Percentiles rank a stretch among this genome's conserved stretches.
Conservation (phyloP, 192 early-diverging fungal genomes). For the Thamnidium elegans region DNA sequence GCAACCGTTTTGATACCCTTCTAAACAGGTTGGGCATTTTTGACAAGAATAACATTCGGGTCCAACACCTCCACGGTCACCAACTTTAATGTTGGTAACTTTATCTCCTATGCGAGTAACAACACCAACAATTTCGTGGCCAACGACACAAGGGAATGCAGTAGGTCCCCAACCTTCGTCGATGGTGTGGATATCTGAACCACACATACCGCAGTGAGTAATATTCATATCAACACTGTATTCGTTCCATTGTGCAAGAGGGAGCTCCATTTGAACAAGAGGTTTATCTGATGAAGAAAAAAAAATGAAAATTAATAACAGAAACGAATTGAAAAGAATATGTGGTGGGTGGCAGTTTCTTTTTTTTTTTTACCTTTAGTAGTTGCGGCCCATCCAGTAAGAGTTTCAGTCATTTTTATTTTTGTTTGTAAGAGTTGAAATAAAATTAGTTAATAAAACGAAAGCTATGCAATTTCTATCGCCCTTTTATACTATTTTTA, state of each 20-base stretch:
- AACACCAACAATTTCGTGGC: conserved; percentile 55
- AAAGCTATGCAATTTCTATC: too few relatives aligned
- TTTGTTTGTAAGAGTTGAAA: background rate
- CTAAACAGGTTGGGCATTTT: conserved; percentile 38
- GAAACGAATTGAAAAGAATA: background rate
- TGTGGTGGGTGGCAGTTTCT: background rate
- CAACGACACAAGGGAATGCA: conserved; percentile 42
- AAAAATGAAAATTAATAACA: background rate
- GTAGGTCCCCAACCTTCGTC: conserved; percentile 40
- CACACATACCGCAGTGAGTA: conserved; percentile 73
- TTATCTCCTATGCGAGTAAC: conserved; percentile 40
- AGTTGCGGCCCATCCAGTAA: conserved; percentile 26
- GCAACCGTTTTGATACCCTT: conserved; percentile 40
- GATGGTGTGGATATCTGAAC: conserved; percentile 71
- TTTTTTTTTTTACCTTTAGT: too few relatives aligned
- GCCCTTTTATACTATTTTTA: too few relatives aligned
- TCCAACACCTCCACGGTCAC: conserved; percentile 57
- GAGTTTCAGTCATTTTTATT: conserved; percentile 22
- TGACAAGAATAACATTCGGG: conserved; percentile 61
- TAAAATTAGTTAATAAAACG: background rate
- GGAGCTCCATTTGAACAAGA: conserved; percentile 23
- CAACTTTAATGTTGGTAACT: conserved; percentile 41
- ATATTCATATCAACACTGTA: conserved; percentile 48
- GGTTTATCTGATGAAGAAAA: conserved; percentile 22
- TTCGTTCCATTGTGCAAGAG: conserved; percentile 31